These are phyloP conservation scores for Alternaria burnsii DNA, from an alignment of 2,329 filamentous ascomycete species.

Conservation along the genomic window DNA sequence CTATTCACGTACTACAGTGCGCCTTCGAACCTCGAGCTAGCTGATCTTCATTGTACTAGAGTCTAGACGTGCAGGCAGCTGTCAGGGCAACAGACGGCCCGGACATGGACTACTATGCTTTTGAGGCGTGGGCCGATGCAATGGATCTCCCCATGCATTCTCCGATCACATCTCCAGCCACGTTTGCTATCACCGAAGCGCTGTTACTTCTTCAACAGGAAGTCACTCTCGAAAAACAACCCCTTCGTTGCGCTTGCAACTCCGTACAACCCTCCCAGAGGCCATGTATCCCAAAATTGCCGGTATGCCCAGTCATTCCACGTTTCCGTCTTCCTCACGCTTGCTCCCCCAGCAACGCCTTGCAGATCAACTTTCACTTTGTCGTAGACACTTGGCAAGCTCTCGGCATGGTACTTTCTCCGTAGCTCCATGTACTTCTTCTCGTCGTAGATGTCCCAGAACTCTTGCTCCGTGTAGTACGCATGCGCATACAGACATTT, in stretches of 20 bases:
- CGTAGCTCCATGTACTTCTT: conserved; percentile 70
- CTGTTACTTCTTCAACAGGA: conserved; percentile 42
- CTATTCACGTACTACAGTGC: background rate
- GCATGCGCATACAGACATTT: conserved; percentile 91
- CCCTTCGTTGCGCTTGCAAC: conserved; percentile 49
- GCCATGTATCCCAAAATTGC: conserved; percentile 47
- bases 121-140: conserved; percentile 1
- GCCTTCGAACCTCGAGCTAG: background rate
- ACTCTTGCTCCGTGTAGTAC: conserved; percentile 77
- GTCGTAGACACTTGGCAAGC: conserved; percentile 74
- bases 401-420: conserved; percentile 68
- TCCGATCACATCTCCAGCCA: background rate
- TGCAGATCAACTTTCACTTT: conserved; percentile 64
- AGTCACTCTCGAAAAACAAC: conserved; percentile 43
- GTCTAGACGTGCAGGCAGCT: conserved; percentile 6
- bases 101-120: conserved; percentile 1
- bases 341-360: conserved; percentile 38
- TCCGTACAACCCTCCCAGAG: conserved; percentile 51
- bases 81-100: conserved; percentile 11
- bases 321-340: conserved; percentile 17
- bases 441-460: conserved; percentile 71
- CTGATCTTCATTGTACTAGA: conserved; percentile 2
- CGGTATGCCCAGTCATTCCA: conserved; percentile 42
- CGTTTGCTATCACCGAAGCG: background rate
- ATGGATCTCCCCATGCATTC: conserved; percentile 8